Conservation (phyloP, 805 yeast species). For the Ogataea polymorpha region DNA sequence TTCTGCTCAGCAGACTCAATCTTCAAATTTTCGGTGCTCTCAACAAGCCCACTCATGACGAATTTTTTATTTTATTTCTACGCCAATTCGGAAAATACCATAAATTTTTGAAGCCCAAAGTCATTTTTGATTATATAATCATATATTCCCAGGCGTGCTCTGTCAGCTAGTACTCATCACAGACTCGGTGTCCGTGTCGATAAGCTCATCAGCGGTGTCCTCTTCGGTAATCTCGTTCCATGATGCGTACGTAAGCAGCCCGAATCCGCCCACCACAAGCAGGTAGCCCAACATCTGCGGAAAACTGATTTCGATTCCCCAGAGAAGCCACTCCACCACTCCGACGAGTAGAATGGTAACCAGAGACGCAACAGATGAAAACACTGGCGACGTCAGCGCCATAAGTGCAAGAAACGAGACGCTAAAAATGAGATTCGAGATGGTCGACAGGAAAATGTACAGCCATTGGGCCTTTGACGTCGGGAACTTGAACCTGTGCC, state of each 20-base stretch:
- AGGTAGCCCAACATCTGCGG: conserved; percentile 68
- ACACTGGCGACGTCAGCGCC: conserved; percentile 82
- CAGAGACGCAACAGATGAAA: conserved; percentile 59
- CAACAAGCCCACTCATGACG: conserved; percentile 5
- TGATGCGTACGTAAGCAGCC: conserved; percentile 57
- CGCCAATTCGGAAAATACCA: background rate
- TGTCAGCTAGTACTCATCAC: conserved; percentile 17
- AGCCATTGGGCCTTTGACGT: conserved; percentile 38
- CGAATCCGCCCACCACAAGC: conserved; percentile 68
- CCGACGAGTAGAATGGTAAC: conserved; percentile 81
- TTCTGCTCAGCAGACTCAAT: conserved; percentile 42
- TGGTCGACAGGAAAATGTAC: conserved; percentile 49
- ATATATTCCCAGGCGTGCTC: conserved; percentile 6
- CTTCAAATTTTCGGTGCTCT: conserved; percentile 7
- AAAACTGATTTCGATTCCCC: conserved; percentile 52
- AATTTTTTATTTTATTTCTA: background rate
- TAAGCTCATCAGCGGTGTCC: conserved; percentile 35
- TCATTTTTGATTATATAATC: background rate
- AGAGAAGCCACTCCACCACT: conserved; percentile 64
- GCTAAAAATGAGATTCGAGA: conserved; percentile 65
- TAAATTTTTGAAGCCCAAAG: background rate
- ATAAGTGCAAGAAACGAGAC: conserved; percentile 71
- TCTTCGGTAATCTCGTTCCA: conserved; percentile 57
- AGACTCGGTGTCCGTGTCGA: conserved; percentile 34
- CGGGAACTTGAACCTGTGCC: conserved; percentile 59